Evolutionary conservation across 2,329 filamentous ascomycete genomes (phyloP), one percentile per base, ranked within the genome.

Genomic region (Celoporthe dispersa): DNA sequence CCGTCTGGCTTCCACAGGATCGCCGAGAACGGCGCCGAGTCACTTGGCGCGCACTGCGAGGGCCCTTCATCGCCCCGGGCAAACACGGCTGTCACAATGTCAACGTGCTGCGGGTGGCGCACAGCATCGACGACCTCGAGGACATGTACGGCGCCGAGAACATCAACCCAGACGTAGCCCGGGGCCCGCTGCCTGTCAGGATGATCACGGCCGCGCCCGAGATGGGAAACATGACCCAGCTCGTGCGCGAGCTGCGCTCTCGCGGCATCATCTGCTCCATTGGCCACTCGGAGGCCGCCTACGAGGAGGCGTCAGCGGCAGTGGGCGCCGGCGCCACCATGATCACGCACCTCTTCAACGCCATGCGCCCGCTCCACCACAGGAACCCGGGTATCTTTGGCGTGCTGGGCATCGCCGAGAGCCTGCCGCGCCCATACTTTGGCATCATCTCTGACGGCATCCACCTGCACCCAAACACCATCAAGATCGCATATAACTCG

Each of bases 331-430:
- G 94, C 66, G 93, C 92, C 1, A 92, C 88, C 64, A 97, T 97
- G 93, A 92, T 97, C 74, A 97, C 94, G 0, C 94, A 97, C 77
- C 85, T 97, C 1, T 97, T 97, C 87, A 97, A 97, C 79, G 94
- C 94, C 35, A 97, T 97, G 94, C 87, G 90, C 0, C 94, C 94
- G 19, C 88, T 97, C 65, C 93, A 96, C 79, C 94, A 98, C 84
- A 91, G 94, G 70, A 94, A 97, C 80, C 94, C 94, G 0, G 94
- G 94, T 51, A 90, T 97, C 75, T 97, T 97, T 78, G 94, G 94
- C 37, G 88, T 97, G 0, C 83, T 98, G 19, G 94, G 94, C 71
- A 87, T 87, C 72, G 86, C 86, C 11, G 87, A 91, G 75, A 84
- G 80, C 71, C 76, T 83, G 68, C 79, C 81, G 16, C 85, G 91